Percentiles rank a stretch among this genome's conserved stretches.
Evolutionary conservation across 2,329 filamentous ascomycete genomes (phyloP).

Genomic region (Fusarium hostae): DNA sequence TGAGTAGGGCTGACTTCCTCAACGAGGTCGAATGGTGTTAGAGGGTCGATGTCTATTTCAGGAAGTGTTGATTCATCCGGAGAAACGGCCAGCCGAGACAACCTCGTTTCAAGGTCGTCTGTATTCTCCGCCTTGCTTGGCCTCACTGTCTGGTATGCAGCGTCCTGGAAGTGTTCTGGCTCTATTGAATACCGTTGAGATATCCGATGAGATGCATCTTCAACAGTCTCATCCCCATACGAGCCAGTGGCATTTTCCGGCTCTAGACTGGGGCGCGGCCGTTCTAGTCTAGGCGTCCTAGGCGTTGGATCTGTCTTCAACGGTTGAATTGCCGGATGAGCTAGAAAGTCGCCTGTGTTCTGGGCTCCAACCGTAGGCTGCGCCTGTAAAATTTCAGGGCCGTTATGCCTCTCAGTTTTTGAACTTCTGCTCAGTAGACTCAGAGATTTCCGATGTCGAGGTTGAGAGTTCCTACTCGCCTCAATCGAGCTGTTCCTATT

Average conservation of each 20-base stretch:
- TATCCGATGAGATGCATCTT: neutral
- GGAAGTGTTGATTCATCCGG: constrained; percentile 6
- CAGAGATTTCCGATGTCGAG: constrained; percentile 19
- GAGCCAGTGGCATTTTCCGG: neutral
- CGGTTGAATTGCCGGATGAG: constrained; percentile 34
- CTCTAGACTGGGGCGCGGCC: constrained; percentile 21
- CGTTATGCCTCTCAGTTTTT: constrained; percentile 4
- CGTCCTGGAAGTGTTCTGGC: neutral
- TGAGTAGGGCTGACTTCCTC: neutral
- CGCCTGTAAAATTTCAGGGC: neutral
- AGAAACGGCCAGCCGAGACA: constrained; percentile 26
- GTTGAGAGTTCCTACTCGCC: neutral
- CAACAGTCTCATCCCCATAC: neutral
- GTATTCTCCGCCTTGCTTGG: constrained; percentile 6
- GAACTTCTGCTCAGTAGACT: constrained; percentile 18
- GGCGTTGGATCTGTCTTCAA: constrained; percentile 15
- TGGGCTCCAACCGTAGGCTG: neutral
- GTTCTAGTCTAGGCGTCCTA: constrained; percentile 28
- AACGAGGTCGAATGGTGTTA: constrained; percentile 4
- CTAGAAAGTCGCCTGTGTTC: constrained; percentile 2
- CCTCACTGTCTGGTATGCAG: neutral
- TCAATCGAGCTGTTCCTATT: constrained; percentile 6
- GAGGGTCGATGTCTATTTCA: neutral
- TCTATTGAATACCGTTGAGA: neutral
- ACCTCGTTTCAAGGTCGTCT: constrained; percentile 12